Conservation (phyloP, 2,329 filamentous ascomycete species). For the Akanthomyces lecanii region DNA sequence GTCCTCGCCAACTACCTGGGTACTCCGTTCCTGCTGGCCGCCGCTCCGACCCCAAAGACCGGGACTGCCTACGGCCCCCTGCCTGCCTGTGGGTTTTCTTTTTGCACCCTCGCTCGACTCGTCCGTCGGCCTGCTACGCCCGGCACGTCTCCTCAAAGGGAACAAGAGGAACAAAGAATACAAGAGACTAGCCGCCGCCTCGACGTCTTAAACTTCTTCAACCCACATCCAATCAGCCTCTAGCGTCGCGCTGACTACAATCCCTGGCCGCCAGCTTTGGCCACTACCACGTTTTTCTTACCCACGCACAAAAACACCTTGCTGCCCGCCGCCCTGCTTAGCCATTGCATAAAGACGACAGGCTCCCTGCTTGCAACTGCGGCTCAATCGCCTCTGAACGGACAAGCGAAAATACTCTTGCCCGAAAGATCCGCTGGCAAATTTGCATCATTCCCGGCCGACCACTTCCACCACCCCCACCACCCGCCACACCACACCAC, state of each 20-base stretch:
- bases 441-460: constrained; percentile 7
- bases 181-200: neutral
- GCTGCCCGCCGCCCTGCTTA: neutral
- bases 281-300: constrained; percentile 12
- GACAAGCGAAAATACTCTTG: neutral
- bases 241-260: constrained; percentile 14
- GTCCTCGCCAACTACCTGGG: neutral
- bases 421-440: neutral
- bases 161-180: neutral
- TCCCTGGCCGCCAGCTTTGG: constrained; percentile 5
- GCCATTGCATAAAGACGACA: neutral
- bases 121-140: neutral
- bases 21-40: neutral
- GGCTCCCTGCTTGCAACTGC: neutral
- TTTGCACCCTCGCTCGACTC: neutral
- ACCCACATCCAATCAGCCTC: constrained; percentile 3
- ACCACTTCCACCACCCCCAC: constrained; percentile 2
- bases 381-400: neutral
- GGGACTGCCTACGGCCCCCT: neutral
- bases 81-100: constrained; percentile 4
- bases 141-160: neutral
- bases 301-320: constrained; percentile 6
- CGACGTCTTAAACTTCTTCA: constrained; percentile 7
- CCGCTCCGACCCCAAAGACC: neutral
- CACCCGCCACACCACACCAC: neutral